A percentile compares a stretch with the other conserved stretches of the same genome.
Conservation (phyloP, 1,284 basidiomycete genomes). For the Cryptococcus sp. region DNA sequence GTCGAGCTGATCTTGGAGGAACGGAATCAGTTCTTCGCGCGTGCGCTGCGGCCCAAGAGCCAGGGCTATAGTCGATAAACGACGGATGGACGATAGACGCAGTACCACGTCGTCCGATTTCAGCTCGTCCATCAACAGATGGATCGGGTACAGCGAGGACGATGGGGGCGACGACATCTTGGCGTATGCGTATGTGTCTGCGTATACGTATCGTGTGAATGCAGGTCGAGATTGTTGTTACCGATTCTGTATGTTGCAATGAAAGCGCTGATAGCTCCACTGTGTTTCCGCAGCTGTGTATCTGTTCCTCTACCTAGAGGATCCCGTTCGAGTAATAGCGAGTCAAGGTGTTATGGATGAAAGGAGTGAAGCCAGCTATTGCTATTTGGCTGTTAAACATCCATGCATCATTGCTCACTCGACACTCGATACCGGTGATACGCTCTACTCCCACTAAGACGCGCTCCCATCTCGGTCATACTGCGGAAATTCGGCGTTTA, state of each 20-base stretch:
- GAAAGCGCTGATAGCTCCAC: too few species aligned
- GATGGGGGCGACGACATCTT: constrained; percentile 38
- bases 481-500: too few species aligned
- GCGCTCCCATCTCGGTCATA: not conserved
- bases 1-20: constrained; percentile 93
- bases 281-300: too few species aligned
- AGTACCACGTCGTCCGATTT: constrained; percentile 91
- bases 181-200: constrained; percentile 1
- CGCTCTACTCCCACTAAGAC: not conserved
- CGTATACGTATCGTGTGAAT: not conserved
- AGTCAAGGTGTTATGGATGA: too few species aligned
- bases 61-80: constrained; percentile 96
- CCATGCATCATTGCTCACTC: too few species aligned
- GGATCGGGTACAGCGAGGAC: constrained; percentile 50
- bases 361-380: too few species aligned
- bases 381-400: too few species aligned
- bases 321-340: not conserved
- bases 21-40: constrained; percentile 93
- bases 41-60: constrained; percentile 94
- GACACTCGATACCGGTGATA: too few species aligned
- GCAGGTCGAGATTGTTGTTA: not conserved
- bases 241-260: not conserved
- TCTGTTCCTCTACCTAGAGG: too few species aligned
- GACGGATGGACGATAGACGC: constrained; percentile 94
- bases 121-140: constrained; percentile 66